Base-by-base conservation (phyloP, 2,329 filamentous ascomycete genomes). In the Gnomoniopsis smithogilvyi region DNA sequence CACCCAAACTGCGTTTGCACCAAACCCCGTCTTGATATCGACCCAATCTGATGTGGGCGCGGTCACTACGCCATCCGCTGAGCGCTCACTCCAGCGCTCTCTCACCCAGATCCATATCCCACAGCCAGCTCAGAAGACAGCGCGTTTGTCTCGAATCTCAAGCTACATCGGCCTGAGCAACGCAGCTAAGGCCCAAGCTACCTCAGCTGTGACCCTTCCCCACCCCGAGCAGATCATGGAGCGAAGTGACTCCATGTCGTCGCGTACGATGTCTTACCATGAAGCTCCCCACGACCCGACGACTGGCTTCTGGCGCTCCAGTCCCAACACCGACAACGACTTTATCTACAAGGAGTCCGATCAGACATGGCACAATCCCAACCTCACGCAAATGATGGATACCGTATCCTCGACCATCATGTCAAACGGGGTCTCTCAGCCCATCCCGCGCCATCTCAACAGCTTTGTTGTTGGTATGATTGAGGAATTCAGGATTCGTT, bases 381-480 rank as follows among this genome's bases (percentile, higher is more conserved):
- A n/a, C 26, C 56, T 62, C 8, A 51, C 47, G 30, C 62, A 62
- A 51, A 63, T 63, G 56, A 46, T 63, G 34, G 62, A 63, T 22
- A 63, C 56, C 7, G 53, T 63, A 17, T 43, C 50, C 17, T 59
- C 48, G 26, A 24, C 53, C n/a, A 56, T 63, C 46, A 60, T 60
- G 58, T 43, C 36, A n/a, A 60, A 60, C 22, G 62, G 59, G 14
- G 45, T 47, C 22, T 56, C 47, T 21, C 53, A 54, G 22, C 62
- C 62, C 43, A 62, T 63, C n/a, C 56, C 59, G 21, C 59, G 56
- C n/a, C 56, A 62, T 33, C 56, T 62, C 56, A 63, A 62, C 33
- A 54, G 59, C 46, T 59, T 53, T 47, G 41, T 63, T 19, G 50
- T 53, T 17, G 34, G 43, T 12, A 59, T 63, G 34, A 47, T 63